phyloP scores from a whole-genome alignment of 257 asterid species.

The Nicotiana undulata region DNA sequence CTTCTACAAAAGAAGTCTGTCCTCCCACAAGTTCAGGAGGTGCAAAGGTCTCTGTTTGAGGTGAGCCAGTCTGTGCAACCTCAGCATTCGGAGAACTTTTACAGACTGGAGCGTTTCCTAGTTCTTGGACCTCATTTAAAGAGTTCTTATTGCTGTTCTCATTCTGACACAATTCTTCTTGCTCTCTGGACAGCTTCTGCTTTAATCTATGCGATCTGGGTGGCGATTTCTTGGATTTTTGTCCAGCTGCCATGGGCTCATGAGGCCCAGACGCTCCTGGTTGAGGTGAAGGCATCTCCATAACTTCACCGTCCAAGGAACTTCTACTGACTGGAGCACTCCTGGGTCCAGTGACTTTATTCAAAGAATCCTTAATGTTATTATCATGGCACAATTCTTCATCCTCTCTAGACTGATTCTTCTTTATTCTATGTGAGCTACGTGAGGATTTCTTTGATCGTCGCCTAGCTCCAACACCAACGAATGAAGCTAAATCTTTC shows the following conservation, averaged over 20 bases:
- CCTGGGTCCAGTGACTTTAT: not conserved
- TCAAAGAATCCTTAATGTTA: not conserved
- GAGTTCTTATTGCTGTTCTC: slow-evolving; percentile 17
- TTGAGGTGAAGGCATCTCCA: not conserved
- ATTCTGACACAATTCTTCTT: slow-evolving; percentile 10
- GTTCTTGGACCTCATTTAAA: slow-evolving; percentile 9
- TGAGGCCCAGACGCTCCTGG: not conserved
- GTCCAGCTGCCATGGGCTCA: not conserved
- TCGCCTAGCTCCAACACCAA: slow-evolving; percentile 20
- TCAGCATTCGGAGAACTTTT: slow-evolving; percentile 8
- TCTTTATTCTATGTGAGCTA: slow-evolving; percentile 2
- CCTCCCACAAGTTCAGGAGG: slow-evolving; percentile 9
- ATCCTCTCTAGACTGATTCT: not conserved
- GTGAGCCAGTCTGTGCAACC: slow-evolving; percentile 17
- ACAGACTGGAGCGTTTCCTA: slow-evolving; percentile 7
- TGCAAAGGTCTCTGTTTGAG: slow-evolving; percentile 12
- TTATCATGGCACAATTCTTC: not conserved
- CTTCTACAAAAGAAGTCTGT: slow-evolving; percentile 24
- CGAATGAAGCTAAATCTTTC: slow-evolving; percentile 36
- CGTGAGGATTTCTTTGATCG: slow-evolving; percentile 12
- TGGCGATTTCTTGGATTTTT: slow-evolving; percentile 1
- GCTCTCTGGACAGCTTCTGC: slow-evolving; percentile 13
- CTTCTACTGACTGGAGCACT: not conserved
- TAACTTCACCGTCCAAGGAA: not conserved
- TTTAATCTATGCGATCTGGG: slow-evolving; percentile 9